Percentiles rank a stretch among this genome's conserved stretches.
Conservation (phyloP, 2,329 filamentous ascomycete species). For the Chrysosporium queenslandicum region DNA sequence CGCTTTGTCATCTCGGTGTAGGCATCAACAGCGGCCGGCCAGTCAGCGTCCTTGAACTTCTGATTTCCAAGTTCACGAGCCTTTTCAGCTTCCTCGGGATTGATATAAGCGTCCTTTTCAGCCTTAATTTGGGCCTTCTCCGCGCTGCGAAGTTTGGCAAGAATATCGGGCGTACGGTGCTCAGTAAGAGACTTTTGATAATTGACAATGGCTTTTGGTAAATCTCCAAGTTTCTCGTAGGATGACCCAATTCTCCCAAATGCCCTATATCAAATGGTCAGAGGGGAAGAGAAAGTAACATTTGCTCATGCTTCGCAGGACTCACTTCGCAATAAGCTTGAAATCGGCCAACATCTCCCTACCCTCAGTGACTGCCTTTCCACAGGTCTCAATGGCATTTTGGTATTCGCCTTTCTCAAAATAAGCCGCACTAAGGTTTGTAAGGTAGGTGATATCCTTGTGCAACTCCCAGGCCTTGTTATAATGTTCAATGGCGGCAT, state of each 20-base stretch:
- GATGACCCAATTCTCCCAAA: constrained; percentile 90
- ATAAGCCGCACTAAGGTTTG: constrained; percentile 86
- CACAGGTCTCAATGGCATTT: constrained; percentile 74
- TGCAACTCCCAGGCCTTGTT: constrained; percentile 83
- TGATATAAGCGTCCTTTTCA: constrained; percentile 71
- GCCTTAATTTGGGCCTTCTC: constrained; percentile 76
- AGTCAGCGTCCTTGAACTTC: constrained; percentile 95
- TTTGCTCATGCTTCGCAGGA: constrained; percentile 1
- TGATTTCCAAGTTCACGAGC: constrained; percentile 88
- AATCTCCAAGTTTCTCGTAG: constrained; percentile 80
- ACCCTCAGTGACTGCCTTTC: constrained; percentile 80
- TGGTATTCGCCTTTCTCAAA: constrained; percentile 96
- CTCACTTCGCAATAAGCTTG: constrained; percentile 88
- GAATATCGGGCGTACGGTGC: constrained; percentile 87
- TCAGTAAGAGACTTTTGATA: constrained; percentile 93
- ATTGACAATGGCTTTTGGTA: constrained; percentile 69
- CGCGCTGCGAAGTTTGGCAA: constrained; percentile 80
- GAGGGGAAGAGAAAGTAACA: not conserved
- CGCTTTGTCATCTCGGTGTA: constrained; percentile 97
- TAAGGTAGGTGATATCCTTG: constrained; percentile 97
- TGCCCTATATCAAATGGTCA: constrained; percentile 40
- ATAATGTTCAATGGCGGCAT: constrained; percentile 90
- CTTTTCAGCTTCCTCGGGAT: constrained; percentile 86
- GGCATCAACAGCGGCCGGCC: constrained; percentile 85
- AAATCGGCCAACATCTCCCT: constrained; percentile 87